Conservation (phyloP, 176 grass and related monocot species). For the Dactylis glomerata region DNA sequence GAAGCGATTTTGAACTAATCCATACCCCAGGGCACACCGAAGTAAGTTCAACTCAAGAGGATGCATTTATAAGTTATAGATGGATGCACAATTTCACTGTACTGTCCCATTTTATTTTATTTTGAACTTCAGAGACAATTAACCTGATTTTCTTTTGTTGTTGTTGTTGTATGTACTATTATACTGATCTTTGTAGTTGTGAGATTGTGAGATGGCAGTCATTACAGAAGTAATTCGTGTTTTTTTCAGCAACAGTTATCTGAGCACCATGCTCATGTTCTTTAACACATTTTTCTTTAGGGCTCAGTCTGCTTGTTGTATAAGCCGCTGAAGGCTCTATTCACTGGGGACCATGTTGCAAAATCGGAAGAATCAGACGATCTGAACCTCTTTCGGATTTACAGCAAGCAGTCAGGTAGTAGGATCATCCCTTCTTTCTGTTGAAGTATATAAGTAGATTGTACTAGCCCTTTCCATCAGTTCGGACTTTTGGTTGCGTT, state of each 20-base stretch:
- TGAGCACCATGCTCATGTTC: background rate
- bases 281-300: constrained; percentile 31
- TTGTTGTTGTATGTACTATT: background rate
- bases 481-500: too few species aligned
- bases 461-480: too few species aligned
- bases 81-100: background rate
- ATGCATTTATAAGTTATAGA: background rate
- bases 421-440: background rate
- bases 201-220: background rate
- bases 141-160: background rate
- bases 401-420: constrained; percentile 74
- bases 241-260: background rate
- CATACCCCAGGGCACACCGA: constrained; percentile 84
- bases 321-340: constrained; percentile 53
- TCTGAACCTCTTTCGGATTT: constrained; percentile 47
- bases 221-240: background rate
- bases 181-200: background rate
- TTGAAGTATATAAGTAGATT: too few species aligned
- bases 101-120: background rate
- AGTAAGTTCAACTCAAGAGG: constrained; percentile 52
- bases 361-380: constrained; percentile 62
- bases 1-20: constrained; percentile 62
- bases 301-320: constrained; percentile 86
- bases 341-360: constrained; percentile 73
- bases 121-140: background rate